These are phyloP conservation scores for Aegilops speltoides DNA, from an alignment of 176 grass and related monocot genomes.

Conservation along the genomic window DNA sequence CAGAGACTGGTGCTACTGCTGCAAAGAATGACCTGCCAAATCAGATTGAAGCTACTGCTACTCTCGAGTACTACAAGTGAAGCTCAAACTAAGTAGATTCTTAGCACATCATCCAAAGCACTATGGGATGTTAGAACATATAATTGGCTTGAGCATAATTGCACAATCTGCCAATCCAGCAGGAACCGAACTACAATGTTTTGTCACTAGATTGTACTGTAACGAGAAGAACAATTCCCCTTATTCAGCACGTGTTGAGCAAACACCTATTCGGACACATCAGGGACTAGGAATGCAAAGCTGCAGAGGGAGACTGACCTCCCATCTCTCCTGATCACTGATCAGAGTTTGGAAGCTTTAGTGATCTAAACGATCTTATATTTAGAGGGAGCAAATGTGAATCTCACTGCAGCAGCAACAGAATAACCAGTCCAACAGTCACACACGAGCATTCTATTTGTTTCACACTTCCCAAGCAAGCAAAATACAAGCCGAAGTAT, in stretches of 20 bases:
- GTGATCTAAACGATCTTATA: too few relatives aligned
- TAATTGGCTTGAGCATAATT: not conserved
- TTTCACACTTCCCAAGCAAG: too few relatives aligned
- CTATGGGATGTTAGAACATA: not conserved
- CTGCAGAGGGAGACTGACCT: constrained; percentile 5
- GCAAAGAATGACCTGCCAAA: too few relatives aligned
- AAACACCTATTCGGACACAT: not conserved
- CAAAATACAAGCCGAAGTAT: too few relatives aligned
- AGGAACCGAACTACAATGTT: not conserved
- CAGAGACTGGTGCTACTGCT: too few relatives aligned
- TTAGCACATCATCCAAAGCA: not conserved
- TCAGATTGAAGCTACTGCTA: not conserved
- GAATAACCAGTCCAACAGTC: too few relatives aligned
- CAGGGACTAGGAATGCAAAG: not conserved
- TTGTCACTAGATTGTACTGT: not conserved
- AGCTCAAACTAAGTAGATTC: not conserved
- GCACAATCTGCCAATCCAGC: not conserved
- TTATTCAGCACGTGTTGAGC: not conserved
- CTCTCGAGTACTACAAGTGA: not conserved
- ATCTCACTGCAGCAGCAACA: too few relatives aligned
- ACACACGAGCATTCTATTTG: too few relatives aligned
- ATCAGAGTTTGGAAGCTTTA: too few relatives aligned
- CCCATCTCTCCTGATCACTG: not conserved
- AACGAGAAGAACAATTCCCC: not conserved
- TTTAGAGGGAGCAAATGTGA: too few relatives aligned